phyloP scores from a whole-genome alignment of 1,139 yeast species.

The Pichia sp. region DNA sequence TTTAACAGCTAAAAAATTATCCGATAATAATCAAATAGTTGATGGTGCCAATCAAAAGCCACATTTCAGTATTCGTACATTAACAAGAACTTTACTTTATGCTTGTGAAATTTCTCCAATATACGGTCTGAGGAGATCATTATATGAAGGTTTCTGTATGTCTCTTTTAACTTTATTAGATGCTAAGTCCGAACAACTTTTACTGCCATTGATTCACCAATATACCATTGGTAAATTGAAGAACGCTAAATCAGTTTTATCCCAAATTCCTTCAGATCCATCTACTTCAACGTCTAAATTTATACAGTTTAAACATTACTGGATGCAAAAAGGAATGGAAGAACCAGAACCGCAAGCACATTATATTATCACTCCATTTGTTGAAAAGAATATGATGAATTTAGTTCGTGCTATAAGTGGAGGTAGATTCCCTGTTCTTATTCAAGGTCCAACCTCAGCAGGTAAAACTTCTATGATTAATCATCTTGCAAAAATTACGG shows the following conservation, averaged over 20 bases:
- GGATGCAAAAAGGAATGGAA: constrained; percentile 77
- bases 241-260: constrained; percentile 65
- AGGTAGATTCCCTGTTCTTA: constrained; percentile 79
- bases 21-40: constrained; percentile 75
- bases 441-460: constrained; percentile 99
- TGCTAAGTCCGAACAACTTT: constrained; percentile 55
- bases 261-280: constrained; percentile 63
- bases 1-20: constrained; percentile 64
- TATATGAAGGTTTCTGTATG: constrained; percentile 97
- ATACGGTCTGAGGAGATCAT: constrained; percentile 82
- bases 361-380: constrained; percentile 93
- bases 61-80: constrained; percentile 91
- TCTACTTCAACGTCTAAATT: constrained; percentile 38
- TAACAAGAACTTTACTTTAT: constrained; percentile 78
- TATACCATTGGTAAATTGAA: constrained; percentile 68
- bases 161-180: constrained; percentile 82
- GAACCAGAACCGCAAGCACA: constrained; percentile 62
- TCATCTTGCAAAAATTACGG: constrained; percentile 83
- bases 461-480: constrained; percentile 98
- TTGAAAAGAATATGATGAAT: constrained; percentile 85
- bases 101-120: constrained; percentile 72
- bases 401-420: constrained; percentile 91
- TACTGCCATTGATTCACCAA: constrained; percentile 64
- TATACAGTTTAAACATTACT: constrained; percentile 83
- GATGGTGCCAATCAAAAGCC: constrained; percentile 97